Percentiles rank a stretch among this genome's conserved stretches.
Conservation (phyloP, 306 rosid genomes). For the Arachis hypogaea region DNA sequence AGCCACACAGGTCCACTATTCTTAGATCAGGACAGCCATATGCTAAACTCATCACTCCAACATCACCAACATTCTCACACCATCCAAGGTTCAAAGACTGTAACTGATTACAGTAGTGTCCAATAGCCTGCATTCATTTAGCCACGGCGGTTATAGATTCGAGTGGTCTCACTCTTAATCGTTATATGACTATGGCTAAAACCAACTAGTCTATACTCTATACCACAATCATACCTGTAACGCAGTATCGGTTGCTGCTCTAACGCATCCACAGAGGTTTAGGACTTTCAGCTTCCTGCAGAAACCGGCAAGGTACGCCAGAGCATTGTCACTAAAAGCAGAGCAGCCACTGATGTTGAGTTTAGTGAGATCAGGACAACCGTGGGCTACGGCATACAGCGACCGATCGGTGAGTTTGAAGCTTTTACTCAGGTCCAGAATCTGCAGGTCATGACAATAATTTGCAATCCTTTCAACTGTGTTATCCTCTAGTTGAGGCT, state of each 20-base stretch:
- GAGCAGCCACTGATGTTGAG: slow-evolving; percentile 89
- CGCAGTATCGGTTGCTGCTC: slow-evolving; percentile 79
- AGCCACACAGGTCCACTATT: slow-evolving; percentile 80
- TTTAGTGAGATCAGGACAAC: slow-evolving; percentile 70
- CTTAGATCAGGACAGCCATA: slow-evolving; percentile 91
- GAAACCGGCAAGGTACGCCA: slow-evolving; percentile 73
- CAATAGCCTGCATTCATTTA: slow-evolving; percentile 69
- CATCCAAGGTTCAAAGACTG: slow-evolving; percentile 90
- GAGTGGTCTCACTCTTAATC: slow-evolving; percentile 11
- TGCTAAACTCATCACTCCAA: slow-evolving; percentile 85
- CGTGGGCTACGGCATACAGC: slow-evolving; percentile 68
- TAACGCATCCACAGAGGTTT: slow-evolving; percentile 89
- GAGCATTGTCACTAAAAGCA: slow-evolving; percentile 73
- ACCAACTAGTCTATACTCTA: not conserved
- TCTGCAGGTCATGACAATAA: slow-evolving; percentile 79
- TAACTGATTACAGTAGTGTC: slow-evolving; percentile 73
- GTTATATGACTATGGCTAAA: not conserved
- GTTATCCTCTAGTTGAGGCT: slow-evolving; percentile 77
- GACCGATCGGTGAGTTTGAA: slow-evolving; percentile 84
- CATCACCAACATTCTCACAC: slow-evolving; percentile 85
- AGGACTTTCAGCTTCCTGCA: slow-evolving; percentile 72
- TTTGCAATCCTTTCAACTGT: slow-evolving; percentile 77
- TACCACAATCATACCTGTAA: slow-evolving; percentile 61
- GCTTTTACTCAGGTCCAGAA: slow-evolving; percentile 94
- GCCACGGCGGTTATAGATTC: slow-evolving; percentile 5